Evolutionary conservation across 169 alveolate species (phyloP).

Genomic region (Plasmodium vinckei): DNA sequence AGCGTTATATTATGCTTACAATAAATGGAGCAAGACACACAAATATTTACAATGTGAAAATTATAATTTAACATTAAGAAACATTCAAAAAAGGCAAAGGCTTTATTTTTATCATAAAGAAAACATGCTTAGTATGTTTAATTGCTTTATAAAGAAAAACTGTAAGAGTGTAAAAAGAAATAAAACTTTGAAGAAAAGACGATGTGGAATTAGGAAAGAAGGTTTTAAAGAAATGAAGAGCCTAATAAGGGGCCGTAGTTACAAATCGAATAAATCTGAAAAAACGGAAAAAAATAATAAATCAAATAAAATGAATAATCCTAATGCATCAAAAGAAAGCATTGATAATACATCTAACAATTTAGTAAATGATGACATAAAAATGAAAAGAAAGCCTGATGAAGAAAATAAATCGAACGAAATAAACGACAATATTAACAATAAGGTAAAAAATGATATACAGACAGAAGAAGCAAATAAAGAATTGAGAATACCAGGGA

Average conservation of each 20-base stretch:
- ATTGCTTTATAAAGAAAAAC: background rate
- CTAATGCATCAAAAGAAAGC: background rate
- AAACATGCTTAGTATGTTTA: constrained; percentile 1
- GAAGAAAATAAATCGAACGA: background rate
- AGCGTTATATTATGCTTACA: background rate
- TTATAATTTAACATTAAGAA: constrained; percentile 48
- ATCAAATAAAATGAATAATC: background rate
- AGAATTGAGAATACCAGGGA: constrained; percentile 17
- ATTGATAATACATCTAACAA: background rate
- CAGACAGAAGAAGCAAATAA: constrained; percentile 19
- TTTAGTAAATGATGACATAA: background rate
- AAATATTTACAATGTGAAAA: constrained; percentile 16
- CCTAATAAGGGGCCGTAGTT: background rate
- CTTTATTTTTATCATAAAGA: constrained; percentile 10
- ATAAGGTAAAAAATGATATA: constrained; percentile 9
- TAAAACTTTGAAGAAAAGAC: background rate
- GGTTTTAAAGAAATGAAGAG: background rate
- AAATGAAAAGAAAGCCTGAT: background rate
- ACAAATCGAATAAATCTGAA: background rate
- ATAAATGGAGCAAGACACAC: background rate
- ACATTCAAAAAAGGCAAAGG: constrained; percentile 32
- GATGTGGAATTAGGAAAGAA: background rate
- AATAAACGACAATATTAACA: background rate
- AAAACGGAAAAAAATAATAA: background rate
- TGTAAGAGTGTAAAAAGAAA: background rate